Base-by-base conservation (phyloP, 23 red algal genomes). In the Gracilaria gracilis region DNA sequence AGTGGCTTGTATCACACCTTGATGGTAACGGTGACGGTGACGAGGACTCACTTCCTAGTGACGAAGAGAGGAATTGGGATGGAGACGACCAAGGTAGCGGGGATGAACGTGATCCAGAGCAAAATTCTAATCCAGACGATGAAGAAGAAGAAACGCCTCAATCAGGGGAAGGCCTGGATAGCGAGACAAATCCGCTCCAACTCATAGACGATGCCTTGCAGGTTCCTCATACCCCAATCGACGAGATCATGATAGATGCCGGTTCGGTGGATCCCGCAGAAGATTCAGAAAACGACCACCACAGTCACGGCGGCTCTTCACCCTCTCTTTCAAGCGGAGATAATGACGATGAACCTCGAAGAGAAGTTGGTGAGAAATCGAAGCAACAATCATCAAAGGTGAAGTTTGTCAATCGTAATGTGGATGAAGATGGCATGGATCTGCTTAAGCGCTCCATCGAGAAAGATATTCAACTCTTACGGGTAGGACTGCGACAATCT, bases 11-110 rank as follows among this genome's bases (percentile, higher is more conserved):
- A 7, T 32, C 46, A 55, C 70, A 78, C 27, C 23, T 38, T 1
- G 85, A 89, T 0, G 85, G 67, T 61, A 72, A 76, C 3, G 71
- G 64, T 1, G 85, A 89, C 9, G 85, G 67, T 61, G 85, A 76
- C 3, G 71, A 79, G 1, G 74, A 79, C 34, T 76, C 83, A 34
- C 16, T 47, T 51, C 34, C 71, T 48, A 59, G 62, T 50, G 67
- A 75, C 55, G 67, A 58, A 49, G 85, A 89, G 17, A 57, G 83
- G 29, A 54, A 36, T 49, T 87, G 83, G 83, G 83, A 73, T 16
- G 64, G 83, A 25, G 65, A 71, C 34, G 55, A 81, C 9, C 76
- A 81, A 58, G 49, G 49, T 35, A 81, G 54, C 42, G 76, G 76
- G 9, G 76, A 61, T 61, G 83, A 75, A 54, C 37, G 51, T 28